Evolutionary conservation across 2,329 filamentous ascomycete species (phyloP), one percentile per base, ranked within the genome.

Genomic region (Orbilia blumenaviensis): DNA sequence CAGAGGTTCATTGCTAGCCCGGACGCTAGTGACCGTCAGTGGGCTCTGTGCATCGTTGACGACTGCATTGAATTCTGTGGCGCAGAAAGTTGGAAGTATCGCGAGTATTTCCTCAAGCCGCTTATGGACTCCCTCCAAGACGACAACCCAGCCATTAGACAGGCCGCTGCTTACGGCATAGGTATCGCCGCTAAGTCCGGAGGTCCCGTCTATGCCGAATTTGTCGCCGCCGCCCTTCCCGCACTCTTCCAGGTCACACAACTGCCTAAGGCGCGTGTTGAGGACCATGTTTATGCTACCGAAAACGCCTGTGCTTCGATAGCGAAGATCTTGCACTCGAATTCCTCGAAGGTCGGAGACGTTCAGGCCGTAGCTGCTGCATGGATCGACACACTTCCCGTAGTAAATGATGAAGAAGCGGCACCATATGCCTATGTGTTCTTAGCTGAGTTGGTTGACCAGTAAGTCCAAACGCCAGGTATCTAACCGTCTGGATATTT

Each of bases 1-100:
- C 90, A 94, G 80, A 87, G 87, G 32, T 98, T 98, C 83, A 90
- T 97, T 78, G 88, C 88, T 44, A 95, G 92, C 69, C 81, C 84
- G 2, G 95, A 99, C 82, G 88, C 93, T 0, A 98, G 94, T 16
- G 94, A 98, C 83, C 89, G 95, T 67, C 95, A 99, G 82, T 99
- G 95, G 95, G 94, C 93, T n/a, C 88, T 99, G 64, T 99, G 95
- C 85, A 97, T 99, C 80, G 93, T 97, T 86, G 95, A 99, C 81
- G 95, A 99, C 82, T 94, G 99, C 36, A 88, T 99, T 36, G 95
- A 99, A 83, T 99, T 98, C 85, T 98, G 94, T 82, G 94, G 94
- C 0, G 88, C 90, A 0, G 90, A 96, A 80, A 96, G 92, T 80
- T 94, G 91, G 86, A 89, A 90, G 79, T 99, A 96, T 82, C 90